phyloP scores from a whole-genome alignment of 1,139 yeast species.

The Kurtzmaniella quercitrusa region DNA sequence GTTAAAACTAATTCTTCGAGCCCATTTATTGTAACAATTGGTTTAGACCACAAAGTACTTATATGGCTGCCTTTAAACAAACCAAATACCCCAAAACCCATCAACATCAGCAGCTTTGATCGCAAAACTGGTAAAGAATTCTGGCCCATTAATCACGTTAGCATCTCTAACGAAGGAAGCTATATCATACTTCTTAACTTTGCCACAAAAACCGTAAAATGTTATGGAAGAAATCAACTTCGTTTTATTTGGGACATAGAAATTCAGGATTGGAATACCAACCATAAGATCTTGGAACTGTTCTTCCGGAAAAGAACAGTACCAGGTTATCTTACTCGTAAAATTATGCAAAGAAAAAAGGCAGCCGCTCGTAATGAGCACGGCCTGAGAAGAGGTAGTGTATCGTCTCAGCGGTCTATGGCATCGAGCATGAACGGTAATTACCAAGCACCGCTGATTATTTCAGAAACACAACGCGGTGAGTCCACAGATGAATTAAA shows the following conservation, averaged over 20 bases:
- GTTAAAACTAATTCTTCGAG: slow-evolving; percentile 51
- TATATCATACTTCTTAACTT: slow-evolving; percentile 56
- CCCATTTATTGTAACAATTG: slow-evolving; percentile 64
- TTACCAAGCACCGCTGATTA: slow-evolving; percentile 25
- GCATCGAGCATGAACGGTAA: slow-evolving; percentile 29
- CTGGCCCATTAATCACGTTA: slow-evolving; percentile 67
- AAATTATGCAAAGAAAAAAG: slow-evolving; percentile 27
- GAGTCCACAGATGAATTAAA: slow-evolving; percentile 5
- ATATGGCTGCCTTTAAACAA: slow-evolving; percentile 69
- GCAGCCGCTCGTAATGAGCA: slow-evolving; percentile 10
- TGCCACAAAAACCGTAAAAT: slow-evolving; percentile 45
- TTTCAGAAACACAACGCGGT: slow-evolving; percentile 11
- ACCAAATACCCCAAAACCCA: slow-evolving; percentile 23
- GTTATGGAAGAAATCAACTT: slow-evolving; percentile 54
- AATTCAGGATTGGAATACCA: slow-evolving; percentile 17
- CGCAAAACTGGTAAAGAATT: slow-evolving; percentile 38
- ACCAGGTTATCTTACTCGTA: slow-evolving; percentile 48
- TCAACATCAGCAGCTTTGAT: slow-evolving; percentile 35
- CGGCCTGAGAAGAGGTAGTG: slow-evolving; percentile 23
- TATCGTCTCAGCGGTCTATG: slow-evolving; percentile 19
- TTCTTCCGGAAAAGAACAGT: slow-evolving; percentile 57
- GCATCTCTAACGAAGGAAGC: slow-evolving; percentile 58
- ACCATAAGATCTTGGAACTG: slow-evolving; percentile 45
- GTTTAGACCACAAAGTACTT: slow-evolving; percentile 65
- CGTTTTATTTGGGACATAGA: slow-evolving; percentile 50